Percentiles rank a stretch among this genome's conserved stretches.
Evolutionary conservation across 495 filamentous ascomycete species (phyloP).

Genomic region (Podospora appendiculata): DNA sequence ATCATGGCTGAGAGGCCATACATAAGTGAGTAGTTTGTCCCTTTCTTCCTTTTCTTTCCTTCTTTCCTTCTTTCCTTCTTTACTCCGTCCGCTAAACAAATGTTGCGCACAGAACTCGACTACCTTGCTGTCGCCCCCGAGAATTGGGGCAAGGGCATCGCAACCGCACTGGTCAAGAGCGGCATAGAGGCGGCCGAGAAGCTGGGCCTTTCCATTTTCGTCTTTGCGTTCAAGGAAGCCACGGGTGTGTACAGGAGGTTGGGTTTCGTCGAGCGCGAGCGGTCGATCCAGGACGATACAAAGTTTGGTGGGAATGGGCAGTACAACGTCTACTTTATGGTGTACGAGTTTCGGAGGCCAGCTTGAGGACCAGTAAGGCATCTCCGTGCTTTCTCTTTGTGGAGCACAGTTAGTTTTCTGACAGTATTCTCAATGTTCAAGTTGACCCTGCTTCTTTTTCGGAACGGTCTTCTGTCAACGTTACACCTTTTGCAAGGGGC

Average conservation of each 20-base stretch:
- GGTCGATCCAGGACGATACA: not conserved
- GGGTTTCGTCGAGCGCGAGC: not conserved
- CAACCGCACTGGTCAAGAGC: not conserved
- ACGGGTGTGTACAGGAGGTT: not conserved
- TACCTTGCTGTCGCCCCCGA: slow-evolving; percentile 2
- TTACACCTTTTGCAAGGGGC: too few relatives aligned
- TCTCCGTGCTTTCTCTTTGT: not conserved
- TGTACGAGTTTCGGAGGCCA: not conserved
- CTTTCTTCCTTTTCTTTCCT: too few relatives aligned
- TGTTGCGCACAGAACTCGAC: not conserved
- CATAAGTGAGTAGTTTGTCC: not conserved
- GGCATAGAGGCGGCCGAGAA: not conserved
- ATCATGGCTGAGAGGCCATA: not conserved
- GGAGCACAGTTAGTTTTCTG: not conserved
- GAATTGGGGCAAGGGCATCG: slow-evolving; percentile 1
- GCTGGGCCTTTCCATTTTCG: not conserved
- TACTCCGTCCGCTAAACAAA: not conserved
- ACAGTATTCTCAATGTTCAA: too few relatives aligned
- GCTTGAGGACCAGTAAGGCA: not conserved
- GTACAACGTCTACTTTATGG: not conserved
- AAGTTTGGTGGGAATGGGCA: not conserved
- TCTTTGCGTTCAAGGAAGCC: not conserved
- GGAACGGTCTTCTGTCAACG: too few relatives aligned
- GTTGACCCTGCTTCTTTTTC: too few relatives aligned
- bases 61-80: too few relatives aligned